These are phyloP conservation scores for Ceratocystis diversiconidia DNA, from an alignment of 2,329 filamentous ascomycete genomes.

Conservation along the genomic window DNA sequence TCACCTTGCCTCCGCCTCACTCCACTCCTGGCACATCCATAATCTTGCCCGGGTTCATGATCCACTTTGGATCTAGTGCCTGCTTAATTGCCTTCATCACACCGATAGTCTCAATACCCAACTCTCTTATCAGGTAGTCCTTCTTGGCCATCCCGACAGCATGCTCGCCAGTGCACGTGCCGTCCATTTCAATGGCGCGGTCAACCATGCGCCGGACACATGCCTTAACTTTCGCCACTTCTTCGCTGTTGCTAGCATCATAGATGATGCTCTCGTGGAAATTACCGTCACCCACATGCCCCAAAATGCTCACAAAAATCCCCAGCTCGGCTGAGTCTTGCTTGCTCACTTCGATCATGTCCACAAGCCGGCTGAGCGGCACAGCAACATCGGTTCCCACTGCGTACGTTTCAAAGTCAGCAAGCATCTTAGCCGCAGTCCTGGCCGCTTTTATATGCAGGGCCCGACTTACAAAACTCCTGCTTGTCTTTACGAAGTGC, in stretches of 20 bases:
- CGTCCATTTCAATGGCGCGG: conserved; percentile 85
- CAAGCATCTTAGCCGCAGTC: background rate
- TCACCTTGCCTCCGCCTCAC: background rate
- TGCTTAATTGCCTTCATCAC: conserved; percentile 76
- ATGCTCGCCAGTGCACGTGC: conserved; percentile 82
- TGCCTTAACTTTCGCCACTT: conserved; percentile 60
- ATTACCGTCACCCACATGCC: conserved; percentile 86
- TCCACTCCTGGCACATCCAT: conserved; percentile 48
- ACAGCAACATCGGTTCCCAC: conserved; percentile 77
- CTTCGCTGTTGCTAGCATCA: conserved; percentile 51
- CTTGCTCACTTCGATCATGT: conserved; percentile 71
- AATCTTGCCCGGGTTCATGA: conserved; percentile 87
- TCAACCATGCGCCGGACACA: conserved; percentile 84
- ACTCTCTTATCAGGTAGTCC: conserved; percentile 59
- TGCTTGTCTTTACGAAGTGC: conserved; percentile 50
- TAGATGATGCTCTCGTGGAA: conserved; percentile 93
- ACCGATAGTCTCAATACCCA: conserved; percentile 64
- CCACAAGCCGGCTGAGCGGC: conserved; percentile 58
- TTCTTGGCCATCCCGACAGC: conserved; percentile 80
- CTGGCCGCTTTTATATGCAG: conserved; percentile 35
- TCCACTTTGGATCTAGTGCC: conserved; percentile 73
- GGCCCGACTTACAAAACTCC: conserved; percentile 62
- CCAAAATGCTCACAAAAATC: conserved; percentile 73
- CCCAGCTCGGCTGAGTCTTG: conserved; percentile 77
- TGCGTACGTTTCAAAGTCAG: conserved; percentile 20